These are phyloP conservation scores for Penstemon newberryi DNA, from an alignment of 257 asterid genomes.

Conservation along the genomic window DNA sequence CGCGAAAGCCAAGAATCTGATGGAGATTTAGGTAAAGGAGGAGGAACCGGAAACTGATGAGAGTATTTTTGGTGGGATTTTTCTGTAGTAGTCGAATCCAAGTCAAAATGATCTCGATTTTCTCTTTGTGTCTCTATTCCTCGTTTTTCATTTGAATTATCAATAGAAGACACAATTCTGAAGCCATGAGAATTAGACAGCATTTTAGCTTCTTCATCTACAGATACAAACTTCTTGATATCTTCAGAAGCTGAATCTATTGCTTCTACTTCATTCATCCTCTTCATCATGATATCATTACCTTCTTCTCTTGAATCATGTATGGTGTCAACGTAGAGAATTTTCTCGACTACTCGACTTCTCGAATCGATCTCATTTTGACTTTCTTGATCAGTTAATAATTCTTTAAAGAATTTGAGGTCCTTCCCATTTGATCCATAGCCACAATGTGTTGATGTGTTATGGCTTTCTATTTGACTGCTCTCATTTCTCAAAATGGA, in stretches of 20 bases:
- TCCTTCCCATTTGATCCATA: background rate
- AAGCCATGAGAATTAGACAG: conserved; percentile 32
- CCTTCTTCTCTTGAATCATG: conserved; percentile 18
- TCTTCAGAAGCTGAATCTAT: conserved; percentile 30
- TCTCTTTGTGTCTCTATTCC: conserved; percentile 26
- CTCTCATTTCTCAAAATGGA: conserved; percentile 23
- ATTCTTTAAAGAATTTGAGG: conserved; percentile 26
- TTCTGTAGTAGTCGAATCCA: conserved; percentile 21
- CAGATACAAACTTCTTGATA: conserved; percentile 29
- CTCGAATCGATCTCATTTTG: background rate
- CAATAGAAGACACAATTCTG: conserved; percentile 16
- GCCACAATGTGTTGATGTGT: conserved; percentile 19
- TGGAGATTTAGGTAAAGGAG: conserved; percentile 72
- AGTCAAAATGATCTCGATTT: conserved; percentile 26
- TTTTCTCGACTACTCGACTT: too few species aligned
- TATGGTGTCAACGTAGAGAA: background rate
- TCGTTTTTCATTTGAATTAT: conserved; percentile 12
- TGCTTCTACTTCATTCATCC: conserved; percentile 17
- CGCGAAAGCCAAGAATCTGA: conserved; percentile 89
- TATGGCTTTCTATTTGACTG: conserved; percentile 18
- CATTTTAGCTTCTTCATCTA: conserved; percentile 22
- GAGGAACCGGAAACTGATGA: conserved; percentile 43
- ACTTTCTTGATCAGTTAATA: conserved; percentile 22
- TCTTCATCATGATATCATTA: conserved; percentile 19
- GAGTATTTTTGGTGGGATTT: conserved; percentile 19